Evolutionary conservation across 2,329 filamentous ascomycete species (phyloP).

Genomic region (Fusarium fujikuroi): DNA sequence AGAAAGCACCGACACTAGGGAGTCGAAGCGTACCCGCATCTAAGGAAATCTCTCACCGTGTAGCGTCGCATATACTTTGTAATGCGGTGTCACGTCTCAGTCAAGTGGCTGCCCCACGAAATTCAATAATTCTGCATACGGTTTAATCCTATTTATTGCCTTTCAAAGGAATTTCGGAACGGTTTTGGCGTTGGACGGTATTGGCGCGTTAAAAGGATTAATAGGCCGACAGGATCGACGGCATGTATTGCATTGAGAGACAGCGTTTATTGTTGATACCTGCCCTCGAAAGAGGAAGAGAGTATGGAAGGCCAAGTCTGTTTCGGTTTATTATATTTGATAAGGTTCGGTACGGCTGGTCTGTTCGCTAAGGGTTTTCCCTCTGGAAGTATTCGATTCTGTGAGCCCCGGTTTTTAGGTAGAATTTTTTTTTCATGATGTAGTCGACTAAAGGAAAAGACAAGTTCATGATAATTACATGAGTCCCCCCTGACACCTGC

Average conservation of each 20-base stretch:
- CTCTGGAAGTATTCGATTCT: slow-evolving; percentile 32
- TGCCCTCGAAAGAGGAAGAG: slow-evolving; percentile 8
- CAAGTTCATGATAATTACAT: slow-evolving; percentile 37
- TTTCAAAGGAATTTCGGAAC: slow-evolving; percentile 35
- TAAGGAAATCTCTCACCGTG: slow-evolving; percentile 31
- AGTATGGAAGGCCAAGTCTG: slow-evolving; percentile 22
- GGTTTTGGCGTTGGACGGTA: slow-evolving; percentile 43
- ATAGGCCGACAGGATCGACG: slow-evolving; percentile 14
- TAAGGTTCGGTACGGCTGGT: slow-evolving; percentile 1
- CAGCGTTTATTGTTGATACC: slow-evolving; percentile 31
- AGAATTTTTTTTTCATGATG: slow-evolving; percentile 32
- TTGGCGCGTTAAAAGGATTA: slow-evolving; percentile 31
- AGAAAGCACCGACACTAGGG: slow-evolving; percentile 46
- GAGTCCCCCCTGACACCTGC: slow-evolving; percentile 14
- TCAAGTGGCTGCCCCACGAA: slow-evolving; percentile 19
- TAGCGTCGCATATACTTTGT: slow-evolving; percentile 12
- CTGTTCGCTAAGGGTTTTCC: slow-evolving; percentile 23
- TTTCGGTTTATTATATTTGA: slow-evolving; percentile 20
- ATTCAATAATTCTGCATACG: slow-evolving; percentile 34
- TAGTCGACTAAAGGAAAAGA: slow-evolving; percentile 32
- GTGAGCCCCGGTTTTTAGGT: slow-evolving; percentile 35
- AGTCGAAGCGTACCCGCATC: slow-evolving; percentile 52
- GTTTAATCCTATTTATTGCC: slow-evolving; percentile 20
- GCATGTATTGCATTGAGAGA: slow-evolving; percentile 28
- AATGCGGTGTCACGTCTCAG: slow-evolving; percentile 4